Conservation (phyloP, 257 asterid genomes). For the Solanum phureja region DNA sequence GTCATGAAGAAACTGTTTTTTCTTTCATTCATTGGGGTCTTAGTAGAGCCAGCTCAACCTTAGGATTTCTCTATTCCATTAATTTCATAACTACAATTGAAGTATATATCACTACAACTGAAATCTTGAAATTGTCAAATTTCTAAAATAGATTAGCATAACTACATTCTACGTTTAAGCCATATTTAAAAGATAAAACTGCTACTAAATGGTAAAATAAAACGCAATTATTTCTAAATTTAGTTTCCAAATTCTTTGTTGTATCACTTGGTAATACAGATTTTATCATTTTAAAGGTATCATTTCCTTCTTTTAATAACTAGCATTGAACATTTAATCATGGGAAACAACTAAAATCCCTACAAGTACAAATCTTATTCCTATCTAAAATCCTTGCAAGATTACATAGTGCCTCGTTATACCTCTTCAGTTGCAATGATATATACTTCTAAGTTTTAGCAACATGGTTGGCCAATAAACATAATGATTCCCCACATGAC, state of each 20-base stretch:
- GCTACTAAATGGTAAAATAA: neutral
- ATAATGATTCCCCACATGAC: neutral
- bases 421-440: neutral
- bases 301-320: neutral
- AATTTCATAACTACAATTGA: neutral
- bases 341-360: neutral
- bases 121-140: neutral
- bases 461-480: neutral
- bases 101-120: neutral
- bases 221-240: neutral
- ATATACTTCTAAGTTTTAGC: neutral
- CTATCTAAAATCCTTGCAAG: neutral
- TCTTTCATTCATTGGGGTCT: neutral
- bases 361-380: neutral
- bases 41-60: neutral
- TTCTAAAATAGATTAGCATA: neutral
- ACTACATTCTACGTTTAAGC: neutral
- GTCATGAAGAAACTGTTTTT: neutral
- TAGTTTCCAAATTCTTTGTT: neutral
- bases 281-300: neutral
- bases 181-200: neutral
- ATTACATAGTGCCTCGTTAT: neutral
- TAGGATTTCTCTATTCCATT: neutral
- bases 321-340: neutral
- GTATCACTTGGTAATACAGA: neutral